phyloP scores from a whole-genome alignment of 2,329 filamentous ascomycete species.

The Waltergamsia citrina region DNA sequence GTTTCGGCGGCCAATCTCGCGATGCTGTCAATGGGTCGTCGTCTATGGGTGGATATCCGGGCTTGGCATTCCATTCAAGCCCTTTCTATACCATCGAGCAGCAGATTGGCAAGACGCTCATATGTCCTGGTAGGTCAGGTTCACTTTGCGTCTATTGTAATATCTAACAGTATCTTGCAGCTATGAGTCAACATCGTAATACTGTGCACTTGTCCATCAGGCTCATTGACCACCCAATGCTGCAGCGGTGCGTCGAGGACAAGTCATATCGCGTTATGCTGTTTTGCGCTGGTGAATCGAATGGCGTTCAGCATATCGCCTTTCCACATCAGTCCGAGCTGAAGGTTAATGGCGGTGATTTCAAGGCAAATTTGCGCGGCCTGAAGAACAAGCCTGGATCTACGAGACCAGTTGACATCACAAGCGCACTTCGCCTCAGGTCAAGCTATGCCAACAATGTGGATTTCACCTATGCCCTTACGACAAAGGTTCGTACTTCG shows the following conservation, averaged over 20 bases:
- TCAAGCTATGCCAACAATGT: conserved; percentile 67
- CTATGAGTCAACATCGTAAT: conserved; percentile 35
- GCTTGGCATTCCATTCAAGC: conserved; percentile 52
- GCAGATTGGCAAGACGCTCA: conserved; percentile 53
- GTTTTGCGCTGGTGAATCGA: conserved; percentile 64
- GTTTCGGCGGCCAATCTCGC: not conserved
- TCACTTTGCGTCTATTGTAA: not conserved
- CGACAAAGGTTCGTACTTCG: conserved; percentile 58
- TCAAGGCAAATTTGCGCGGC: conserved; percentile 88
- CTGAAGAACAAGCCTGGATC: conserved; percentile 95
- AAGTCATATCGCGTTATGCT: conserved; percentile 65
- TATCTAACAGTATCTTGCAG: conserved; percentile 30
- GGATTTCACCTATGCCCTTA: conserved; percentile 85
- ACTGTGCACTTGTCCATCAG: conserved; percentile 19
- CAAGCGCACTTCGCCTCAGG: conserved; percentile 58
- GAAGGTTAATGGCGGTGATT: conserved; percentile 77
- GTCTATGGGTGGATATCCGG: not conserved
- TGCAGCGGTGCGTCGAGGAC: conserved; percentile 49
- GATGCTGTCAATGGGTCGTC: not conserved
- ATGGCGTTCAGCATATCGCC: conserved; percentile 63
- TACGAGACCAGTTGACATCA: conserved; percentile 89
- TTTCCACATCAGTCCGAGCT: conserved; percentile 93
- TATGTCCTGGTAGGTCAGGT: conserved; percentile 56
- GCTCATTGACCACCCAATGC: conserved; percentile 39
- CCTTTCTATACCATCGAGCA: conserved; percentile 73